Conservation (phyloP, 768 basidiomycete genomes). For the Boletus fagicola region DNA sequence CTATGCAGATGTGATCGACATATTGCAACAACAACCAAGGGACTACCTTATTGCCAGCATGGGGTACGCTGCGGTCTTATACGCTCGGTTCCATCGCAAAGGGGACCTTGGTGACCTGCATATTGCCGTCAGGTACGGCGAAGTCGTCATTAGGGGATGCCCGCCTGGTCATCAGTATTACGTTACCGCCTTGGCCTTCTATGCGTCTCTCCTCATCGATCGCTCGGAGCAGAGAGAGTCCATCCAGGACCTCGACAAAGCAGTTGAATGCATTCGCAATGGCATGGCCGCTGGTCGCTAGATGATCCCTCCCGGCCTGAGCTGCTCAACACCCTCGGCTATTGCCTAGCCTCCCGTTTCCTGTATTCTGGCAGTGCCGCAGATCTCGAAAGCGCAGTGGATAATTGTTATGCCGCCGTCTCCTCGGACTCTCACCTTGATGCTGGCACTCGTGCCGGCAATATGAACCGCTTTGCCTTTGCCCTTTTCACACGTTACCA, state of each 20-base stretch:
- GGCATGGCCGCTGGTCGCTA: conserved; percentile 7
- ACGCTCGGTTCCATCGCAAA: conserved; percentile 5
- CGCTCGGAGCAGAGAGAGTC: conserved; percentile 13
- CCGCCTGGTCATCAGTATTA: conserved; percentile 7
- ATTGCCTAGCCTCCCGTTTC: conserved; percentile 16
- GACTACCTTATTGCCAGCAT: conserved; percentile 6
- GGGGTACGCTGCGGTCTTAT: conserved; percentile 8
- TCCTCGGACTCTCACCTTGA: not conserved
- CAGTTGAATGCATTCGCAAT: conserved; percentile 10
- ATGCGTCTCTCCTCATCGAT: conserved; percentile 13
- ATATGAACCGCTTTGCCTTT: not conserved
- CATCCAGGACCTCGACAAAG: conserved; percentile 16
- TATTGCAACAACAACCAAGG: not conserved
- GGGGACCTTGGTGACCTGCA: conserved; percentile 14
- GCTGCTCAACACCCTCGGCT: conserved; percentile 14
- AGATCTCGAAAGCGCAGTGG: not conserved
- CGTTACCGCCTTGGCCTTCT: not conserved
- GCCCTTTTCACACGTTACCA: not conserved
- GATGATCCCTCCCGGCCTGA: conserved; percentile 1
- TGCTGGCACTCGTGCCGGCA: not conserved
- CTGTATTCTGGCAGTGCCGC: not conserved
- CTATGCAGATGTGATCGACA: conserved; percentile 11
- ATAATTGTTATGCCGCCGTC: not conserved
- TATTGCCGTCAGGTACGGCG: conserved; percentile 11
- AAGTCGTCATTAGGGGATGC: conserved; percentile 4